Base-by-base conservation (phyloP, 495 filamentous ascomycete species). In the Lophiotrema nucula region DNA sequence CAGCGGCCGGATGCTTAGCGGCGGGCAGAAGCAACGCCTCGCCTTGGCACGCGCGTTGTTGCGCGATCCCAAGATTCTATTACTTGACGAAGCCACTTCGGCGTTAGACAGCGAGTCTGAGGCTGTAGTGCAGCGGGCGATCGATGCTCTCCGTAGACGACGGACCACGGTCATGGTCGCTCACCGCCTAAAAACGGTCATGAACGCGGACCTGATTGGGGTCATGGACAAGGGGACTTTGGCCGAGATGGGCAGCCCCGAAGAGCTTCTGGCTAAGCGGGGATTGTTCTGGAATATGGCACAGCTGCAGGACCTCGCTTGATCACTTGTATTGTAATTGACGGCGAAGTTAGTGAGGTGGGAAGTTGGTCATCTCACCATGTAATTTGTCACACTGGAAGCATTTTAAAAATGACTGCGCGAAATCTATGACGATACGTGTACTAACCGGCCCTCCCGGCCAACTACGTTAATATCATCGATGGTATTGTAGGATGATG, bases 51-150 rank as follows among this genome's bases (percentile, higher is more conserved):
- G 70, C 25, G 70, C 70, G 8, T 57, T 73, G 13, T 56, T 97
- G 11, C 80, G 89, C 41, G 84, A 93, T 64, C 88, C 91, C 0
- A 82, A 84, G 13, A 79, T 96, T 27, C 62, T 96, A 27, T 79
- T 96, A 21, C 68, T 96, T 38, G 90, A 96, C 61, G 90, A 96
- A 67, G 86, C 86, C 10, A 96, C 90, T 1, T 87, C 84, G 64
- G 88, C 90, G 24, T 71, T 96, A 21, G 90, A 96, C 67, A 79
- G 81, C 11, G 81, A 79, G 39, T 87, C 83, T 54, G 88, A 92
- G 67, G 74, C 75, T 21, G 74, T 85, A 15, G 73, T 95, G 38
- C 86, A 92, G 70, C 82, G 85, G 4, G 83, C 84, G 1, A 73
- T 95, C 52, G 84, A 90, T 41, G 77, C 80, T 54, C 88, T 84